Base-by-base conservation (phyloP, 176 grass and related monocot species). In the Bolboschoenus planiculmis region DNA sequence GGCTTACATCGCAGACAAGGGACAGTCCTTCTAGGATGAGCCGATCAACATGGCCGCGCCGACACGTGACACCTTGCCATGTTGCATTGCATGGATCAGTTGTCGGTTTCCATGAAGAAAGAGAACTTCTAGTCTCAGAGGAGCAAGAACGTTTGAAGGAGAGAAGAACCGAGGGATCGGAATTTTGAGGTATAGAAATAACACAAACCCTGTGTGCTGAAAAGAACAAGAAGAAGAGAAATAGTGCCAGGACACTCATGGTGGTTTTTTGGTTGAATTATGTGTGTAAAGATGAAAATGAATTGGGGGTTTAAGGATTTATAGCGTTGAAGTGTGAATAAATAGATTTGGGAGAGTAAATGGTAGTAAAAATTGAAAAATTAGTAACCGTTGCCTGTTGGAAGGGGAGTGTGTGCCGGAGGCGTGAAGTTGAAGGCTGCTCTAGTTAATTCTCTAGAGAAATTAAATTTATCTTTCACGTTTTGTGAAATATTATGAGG, bases 31-130 rank as follows among this genome's bases (percentile, higher is more conserved):
- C 90, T 27, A 97, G 90, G 58, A 97, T 89, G 55, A 92, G 70
- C 9, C 95, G 87, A 16, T 84, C 58, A 26, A 94, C 87, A n/a
- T 78, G 87, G 9, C 43, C 81, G 33, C 13, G 29, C 7, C 26
- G 67, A 88, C 95, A 97, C 0, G 81, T 83, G 84, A 97, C 78
- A 83, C 95, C 95, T 35, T 59, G 57, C 92, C 95, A 97, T 63
- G 7, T 31, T 71, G 40, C 74, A 62, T 89, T 86, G 57, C 95
- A 97, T 24, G 90, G 95, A 70, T 88, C 92, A 48, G 66, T 51
- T 63, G 56, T 40, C 46, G 56, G 83, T 44, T 78, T 51, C 95
- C 92, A 97, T 44, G 92, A 90, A 53, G 55, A 56, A 78, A 97
- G 95, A 56, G 85, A 87, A 0, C 34, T 33, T 33, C 11, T 43